Conservation (phyloP, 2,329 filamentous ascomycete genomes). For the Ambrosiella cleistominuta region DNA sequence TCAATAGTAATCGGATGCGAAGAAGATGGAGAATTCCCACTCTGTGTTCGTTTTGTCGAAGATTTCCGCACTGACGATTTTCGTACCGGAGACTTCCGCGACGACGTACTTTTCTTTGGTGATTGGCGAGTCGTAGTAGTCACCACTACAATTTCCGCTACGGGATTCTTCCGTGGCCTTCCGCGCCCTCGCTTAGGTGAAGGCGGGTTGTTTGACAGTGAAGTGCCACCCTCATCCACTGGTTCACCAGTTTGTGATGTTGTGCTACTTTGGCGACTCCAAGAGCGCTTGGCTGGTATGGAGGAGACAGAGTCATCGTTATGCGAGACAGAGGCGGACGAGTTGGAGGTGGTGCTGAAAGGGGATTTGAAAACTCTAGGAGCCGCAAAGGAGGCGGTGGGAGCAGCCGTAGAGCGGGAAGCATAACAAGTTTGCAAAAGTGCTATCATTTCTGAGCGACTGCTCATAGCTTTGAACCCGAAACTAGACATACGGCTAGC, state of each 20-base stretch:
- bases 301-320: neutral
- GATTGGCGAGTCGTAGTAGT: neutral
- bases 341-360: constrained; percentile 2
- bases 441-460: constrained; percentile 49
- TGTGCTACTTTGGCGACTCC: neutral
- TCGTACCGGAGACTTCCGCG: neutral
- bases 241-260: neutral
- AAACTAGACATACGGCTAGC: constrained; percentile 43
- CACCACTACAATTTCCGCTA: neutral
- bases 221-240: neutral
- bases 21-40: no score
- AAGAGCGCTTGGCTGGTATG: neutral
- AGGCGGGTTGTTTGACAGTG: neutral
- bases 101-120: neutral
- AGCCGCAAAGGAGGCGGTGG: neutral
- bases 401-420: constrained; percentile 24
- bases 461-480: constrained; percentile 57
- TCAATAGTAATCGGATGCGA: constrained; percentile 8
- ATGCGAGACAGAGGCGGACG: neutral
- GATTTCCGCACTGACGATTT: neutral
- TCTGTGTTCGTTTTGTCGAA: neutral
- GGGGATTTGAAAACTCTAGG: neutral
- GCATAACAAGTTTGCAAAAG: constrained; percentile 55
- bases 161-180: constrained; percentile 4
- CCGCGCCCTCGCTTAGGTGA: constrained; percentile 20